Evolutionary conservation across 768 basidiomycete genomes (phyloP), one percentile per base, ranked within the genome.

Genomic region (Guyanaporus albipodus): DNA sequence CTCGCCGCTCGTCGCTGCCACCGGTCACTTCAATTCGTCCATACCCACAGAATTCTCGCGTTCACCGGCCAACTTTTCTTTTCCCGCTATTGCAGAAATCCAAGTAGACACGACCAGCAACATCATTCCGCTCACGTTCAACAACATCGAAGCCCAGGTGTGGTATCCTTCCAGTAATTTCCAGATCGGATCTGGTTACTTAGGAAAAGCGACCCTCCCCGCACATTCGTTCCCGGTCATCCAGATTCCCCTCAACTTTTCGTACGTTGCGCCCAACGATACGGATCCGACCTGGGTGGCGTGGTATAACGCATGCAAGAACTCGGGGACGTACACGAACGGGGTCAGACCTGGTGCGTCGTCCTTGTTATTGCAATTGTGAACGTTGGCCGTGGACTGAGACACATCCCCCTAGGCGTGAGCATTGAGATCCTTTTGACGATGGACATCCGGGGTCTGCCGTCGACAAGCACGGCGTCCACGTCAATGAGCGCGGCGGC

Each of bases 31-130:
- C 71, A 77, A 78, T 39, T 56, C 70, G 17, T 74, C 77, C 6
- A 69, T 88, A 36, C 75, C 79, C 2, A 74, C 73, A 2, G 63
- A 69, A 28, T 95, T 97, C 71, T 82, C 77, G 28, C 80, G 88
- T 48, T 65, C 73, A 2, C 92, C 91, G 0, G 83, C 93, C 44
- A 95, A 95, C 67, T 97, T 95, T 67, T 80, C 85, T 28, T 97
- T 97, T 74, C 79, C 87, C 4, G 89, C 83, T 0, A 73, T 74
- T 35, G 80, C 91, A 15, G 74, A 83, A 18, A 70, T 97, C 10
- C 77, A 90, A 67, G 74, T 89, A 39, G 80, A 95, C 67, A 91
- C 90, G 8, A 70, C 68, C 12, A 68, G 69, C 56, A 93, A 87
- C 58, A 87, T 80, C 60, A 71, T 95, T 11, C 92, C 93, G 4